Conservation (phyloP, 1,284 basidiomycete species). For the Pascua sp. region DNA sequence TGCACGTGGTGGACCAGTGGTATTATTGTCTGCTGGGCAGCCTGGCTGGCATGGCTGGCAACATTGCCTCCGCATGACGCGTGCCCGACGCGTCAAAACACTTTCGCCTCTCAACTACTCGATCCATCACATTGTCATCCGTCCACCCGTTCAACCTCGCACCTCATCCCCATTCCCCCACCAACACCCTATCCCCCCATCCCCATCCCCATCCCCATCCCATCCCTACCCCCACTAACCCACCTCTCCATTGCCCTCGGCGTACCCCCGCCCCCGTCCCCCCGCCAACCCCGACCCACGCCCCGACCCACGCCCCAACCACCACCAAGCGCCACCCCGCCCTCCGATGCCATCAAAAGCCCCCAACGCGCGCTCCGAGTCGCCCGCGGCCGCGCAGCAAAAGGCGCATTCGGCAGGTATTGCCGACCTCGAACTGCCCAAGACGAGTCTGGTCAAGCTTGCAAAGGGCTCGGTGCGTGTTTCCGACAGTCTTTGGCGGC, state of each 20-base stretch:
- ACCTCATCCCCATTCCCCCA: background rate
- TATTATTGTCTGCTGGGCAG: too few species aligned
- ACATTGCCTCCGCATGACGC: too few species aligned
- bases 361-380: background rate
- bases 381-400: conserved; percentile 34
- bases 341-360: conserved; percentile 5
- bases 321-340: background rate
- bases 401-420: conserved; percentile 50
- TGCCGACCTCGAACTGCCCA: conserved; percentile 80
- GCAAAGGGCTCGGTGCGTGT: conserved; percentile 64
- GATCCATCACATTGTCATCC: too few species aligned
- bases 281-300: background rate
- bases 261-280: too few species aligned
- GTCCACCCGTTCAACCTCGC: too few species aligned
- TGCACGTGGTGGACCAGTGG: too few species aligned
- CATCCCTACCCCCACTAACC: background rate
- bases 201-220: background rate
- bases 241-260: too few species aligned
- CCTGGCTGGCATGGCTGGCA: too few species aligned
- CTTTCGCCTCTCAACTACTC: too few species aligned
- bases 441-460: conserved; percentile 71
- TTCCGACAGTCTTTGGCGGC: too few species aligned
- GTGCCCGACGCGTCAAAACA: too few species aligned
- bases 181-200: background rate
- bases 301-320: background rate